A percentile compares a stretch with the other conserved stretches of the same genome.
Conservation (phyloP, 73 alveolate species). For the Breviolum minutum region DNA sequence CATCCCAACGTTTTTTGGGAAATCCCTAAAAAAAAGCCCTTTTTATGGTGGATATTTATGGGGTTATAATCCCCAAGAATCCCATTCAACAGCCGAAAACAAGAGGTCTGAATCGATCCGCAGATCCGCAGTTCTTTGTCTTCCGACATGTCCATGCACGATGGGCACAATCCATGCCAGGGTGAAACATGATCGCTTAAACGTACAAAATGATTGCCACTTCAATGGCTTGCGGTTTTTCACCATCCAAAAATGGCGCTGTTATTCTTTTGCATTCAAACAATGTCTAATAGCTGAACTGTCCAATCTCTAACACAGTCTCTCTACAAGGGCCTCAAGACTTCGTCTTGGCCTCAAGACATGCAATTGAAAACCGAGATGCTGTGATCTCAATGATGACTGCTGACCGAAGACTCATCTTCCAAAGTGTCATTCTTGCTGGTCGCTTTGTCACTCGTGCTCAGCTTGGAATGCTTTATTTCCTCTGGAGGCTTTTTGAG, state of each 20-base stretch:
- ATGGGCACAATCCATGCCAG: neutral
- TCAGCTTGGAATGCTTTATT: neutral
- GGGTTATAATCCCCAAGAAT: no score
- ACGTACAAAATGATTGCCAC: neutral
- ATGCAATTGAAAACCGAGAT: neutral
- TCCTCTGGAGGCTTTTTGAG: conserved; percentile 38
- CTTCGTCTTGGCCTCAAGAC: neutral
- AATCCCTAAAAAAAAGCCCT: no score
- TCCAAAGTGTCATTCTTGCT: neutral
- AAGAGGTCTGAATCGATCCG: no score
- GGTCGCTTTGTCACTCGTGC: neutral
- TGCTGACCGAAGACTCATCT: neutral
- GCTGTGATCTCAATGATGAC: conserved; percentile 12
- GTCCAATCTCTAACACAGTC: neutral
- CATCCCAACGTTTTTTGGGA: no score
- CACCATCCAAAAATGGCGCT: no score
- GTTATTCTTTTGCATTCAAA: neutral
- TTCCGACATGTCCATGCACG: neutral
- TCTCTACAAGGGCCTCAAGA: neutral
- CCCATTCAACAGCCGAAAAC: no score
- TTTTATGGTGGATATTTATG: no score
- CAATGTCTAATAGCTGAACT: conserved; percentile 19
- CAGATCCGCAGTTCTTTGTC: neutral
- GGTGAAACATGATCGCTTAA: conserved; percentile 14
- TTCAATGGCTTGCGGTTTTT: neutral